A percentile compares a stretch with the other conserved stretches of the same genome.
These are phyloP conservation scores for Murraya paniculata DNA, from an alignment of 345 rosid species.

Conservation along the genomic window DNA sequence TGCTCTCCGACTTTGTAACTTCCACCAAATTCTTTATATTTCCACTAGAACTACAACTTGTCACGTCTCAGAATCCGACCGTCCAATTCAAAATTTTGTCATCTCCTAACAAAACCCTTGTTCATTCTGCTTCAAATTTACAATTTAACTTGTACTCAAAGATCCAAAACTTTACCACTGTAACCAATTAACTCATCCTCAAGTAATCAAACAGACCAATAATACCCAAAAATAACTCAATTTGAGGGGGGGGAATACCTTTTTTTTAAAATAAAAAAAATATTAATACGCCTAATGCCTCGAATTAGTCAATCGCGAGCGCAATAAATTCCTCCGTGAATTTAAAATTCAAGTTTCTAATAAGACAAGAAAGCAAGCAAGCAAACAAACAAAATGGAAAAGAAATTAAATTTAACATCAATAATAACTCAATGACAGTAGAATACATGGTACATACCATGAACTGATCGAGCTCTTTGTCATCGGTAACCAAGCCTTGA, in stretches of 20 bases:
- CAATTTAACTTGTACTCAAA: neutral
- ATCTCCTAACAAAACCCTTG: neutral
- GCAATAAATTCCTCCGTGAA: constrained; percentile 5
- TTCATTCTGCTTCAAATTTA: neutral
- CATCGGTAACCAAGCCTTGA: constrained; percentile 67
- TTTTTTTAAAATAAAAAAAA: too few relatives aligned
- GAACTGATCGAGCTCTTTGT: constrained; percentile 97
- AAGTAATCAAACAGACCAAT: neutral
- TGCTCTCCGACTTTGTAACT: neutral
- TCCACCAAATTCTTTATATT: neutral
- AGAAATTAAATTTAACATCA: neutral
- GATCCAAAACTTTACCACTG: neutral
- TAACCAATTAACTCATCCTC: neutral
- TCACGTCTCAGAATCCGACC: constrained; percentile 16
- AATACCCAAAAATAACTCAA: neutral
- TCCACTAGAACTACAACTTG: neutral
- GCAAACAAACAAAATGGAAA: neutral
- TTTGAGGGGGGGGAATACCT: neutral
- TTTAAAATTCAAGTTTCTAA: constrained; percentile 9
- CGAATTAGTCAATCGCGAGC: constrained; percentile 6
- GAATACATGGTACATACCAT: constrained; percentile 51
- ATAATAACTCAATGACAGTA: neutral
- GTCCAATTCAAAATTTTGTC: neutral
- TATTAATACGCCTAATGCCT: neutral
- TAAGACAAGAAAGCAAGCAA: constrained; percentile 11